A percentile compares a stretch with the other conserved stretches of the same genome.
Evolutionary conservation across 371 early-diverging fungal species (phyloP).

Genomic region (Saksenaea oblongispora): DNA sequence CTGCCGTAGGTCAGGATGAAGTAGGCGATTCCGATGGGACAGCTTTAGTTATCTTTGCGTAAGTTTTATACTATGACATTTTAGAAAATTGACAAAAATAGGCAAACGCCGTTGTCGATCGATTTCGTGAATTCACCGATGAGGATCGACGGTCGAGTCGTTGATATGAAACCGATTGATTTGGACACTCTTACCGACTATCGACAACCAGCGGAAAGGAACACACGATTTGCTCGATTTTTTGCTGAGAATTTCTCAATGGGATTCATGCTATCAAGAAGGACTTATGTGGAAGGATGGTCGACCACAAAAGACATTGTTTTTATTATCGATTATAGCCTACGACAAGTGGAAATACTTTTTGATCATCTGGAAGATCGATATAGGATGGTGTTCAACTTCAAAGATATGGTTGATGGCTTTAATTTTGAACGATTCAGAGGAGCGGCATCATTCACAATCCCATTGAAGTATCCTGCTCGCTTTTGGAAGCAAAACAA

Average conservation of each 20-base stretch:
- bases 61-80: background rate
- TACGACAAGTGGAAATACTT: slow-evolving; percentile 22
- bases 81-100: background rate
- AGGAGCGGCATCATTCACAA: slow-evolving; percentile 13
- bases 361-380: slow-evolving; percentile 21
- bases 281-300: slow-evolving; percentile 30
- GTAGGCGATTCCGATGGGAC: slow-evolving; percentile 12
- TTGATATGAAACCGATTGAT: slow-evolving; percentile 11
- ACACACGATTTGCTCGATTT: background rate
- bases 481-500: slow-evolving; percentile 14
- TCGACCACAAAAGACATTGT: slow-evolving; percentile 18
- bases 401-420: slow-evolving; percentile 21
- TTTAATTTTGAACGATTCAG: slow-evolving; percentile 22
- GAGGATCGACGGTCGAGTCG: slow-evolving; percentile 15
- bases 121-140: slow-evolving; percentile 8
- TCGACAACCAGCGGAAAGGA: background rate
- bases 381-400: slow-evolving; percentile 22
- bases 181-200: background rate
- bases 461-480: slow-evolving; percentile 9
- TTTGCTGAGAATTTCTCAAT: slow-evolving; percentile 13
- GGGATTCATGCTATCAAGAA: slow-evolving; percentile 19
- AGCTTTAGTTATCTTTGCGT: slow-evolving; percentile 22
- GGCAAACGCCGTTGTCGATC: slow-evolving; percentile 5
- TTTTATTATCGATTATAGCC: slow-evolving; percentile 25
- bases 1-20: slow-evolving; percentile 17